Conservation (phyloP, 2,329 filamentous ascomycete genomes). For the Penicillium digitatum region DNA sequence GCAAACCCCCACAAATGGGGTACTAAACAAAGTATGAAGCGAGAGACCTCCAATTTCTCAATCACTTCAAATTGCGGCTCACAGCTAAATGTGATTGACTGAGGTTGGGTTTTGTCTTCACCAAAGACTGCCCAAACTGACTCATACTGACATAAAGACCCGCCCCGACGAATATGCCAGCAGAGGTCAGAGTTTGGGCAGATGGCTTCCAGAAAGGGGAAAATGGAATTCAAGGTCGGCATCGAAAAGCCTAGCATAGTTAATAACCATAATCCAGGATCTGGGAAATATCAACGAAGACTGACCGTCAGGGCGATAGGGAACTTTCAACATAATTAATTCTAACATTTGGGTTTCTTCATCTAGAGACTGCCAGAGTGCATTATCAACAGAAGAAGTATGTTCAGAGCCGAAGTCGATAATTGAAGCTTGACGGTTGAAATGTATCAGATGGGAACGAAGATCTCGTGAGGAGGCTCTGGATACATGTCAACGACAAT, state of each 20-base stretch:
- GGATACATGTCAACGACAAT: not conserved
- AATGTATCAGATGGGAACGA: not conserved
- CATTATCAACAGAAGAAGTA: not conserved
- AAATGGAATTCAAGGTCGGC: constrained; percentile 1
- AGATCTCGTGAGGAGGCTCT: not conserved
- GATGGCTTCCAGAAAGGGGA: not conserved
- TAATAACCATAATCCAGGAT: not conserved
- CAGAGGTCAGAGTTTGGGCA: not conserved
- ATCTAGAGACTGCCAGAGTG: not conserved
- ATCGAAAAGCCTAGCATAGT: not conserved
- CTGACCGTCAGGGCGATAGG: not conserved
- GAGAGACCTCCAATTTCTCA: not conserved
- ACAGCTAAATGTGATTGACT: not conserved
- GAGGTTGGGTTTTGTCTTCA: not conserved
- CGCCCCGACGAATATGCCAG: not conserved
- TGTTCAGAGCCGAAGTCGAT: not conserved
- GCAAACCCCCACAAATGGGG: not conserved
- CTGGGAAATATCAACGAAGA: not conserved
- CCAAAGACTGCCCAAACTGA: not conserved
- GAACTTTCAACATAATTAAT: not conserved
- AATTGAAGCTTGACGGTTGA: not conserved
- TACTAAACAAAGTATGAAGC: not conserved
- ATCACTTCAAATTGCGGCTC: not conserved
- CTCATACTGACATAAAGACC: not conserved
- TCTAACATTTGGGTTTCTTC: not conserved